Percentiles rank a stretch among this genome's conserved stretches.
Conservation (phyloP, 805 yeast genomes). For the Lipomyces chichibuensis region DNA sequence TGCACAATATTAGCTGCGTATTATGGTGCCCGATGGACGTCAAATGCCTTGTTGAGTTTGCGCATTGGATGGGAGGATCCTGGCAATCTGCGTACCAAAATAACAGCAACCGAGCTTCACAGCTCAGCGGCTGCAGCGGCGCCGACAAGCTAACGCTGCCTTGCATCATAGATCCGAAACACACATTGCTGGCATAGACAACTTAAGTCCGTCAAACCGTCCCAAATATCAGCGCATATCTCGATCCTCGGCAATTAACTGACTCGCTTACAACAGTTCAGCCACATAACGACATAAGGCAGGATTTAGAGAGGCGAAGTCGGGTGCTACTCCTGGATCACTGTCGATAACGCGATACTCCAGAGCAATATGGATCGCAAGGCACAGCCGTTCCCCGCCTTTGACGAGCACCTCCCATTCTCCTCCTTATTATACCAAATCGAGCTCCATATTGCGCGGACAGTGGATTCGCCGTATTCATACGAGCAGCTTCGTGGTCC, state of each 20-base stretch:
- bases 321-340: not conserved
- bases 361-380: constrained; percentile 24
- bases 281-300: not conserved
- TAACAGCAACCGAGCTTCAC: not conserved
- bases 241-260: not conserved
- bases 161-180: too few relatives aligned
- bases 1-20: too few relatives aligned
- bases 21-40: too few relatives aligned
- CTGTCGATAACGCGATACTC: not conserved
- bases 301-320: not conserved
- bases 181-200: too few relatives aligned
- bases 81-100: not conserved
- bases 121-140: not conserved
- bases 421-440: constrained; percentile 38
- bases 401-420: constrained; percentile 36
- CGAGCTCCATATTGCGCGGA: constrained; percentile 37
- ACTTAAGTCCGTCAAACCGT: not conserved
- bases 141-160: not conserved
- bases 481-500: constrained; percentile 40
- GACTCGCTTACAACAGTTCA: not conserved
- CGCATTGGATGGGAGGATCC: not conserved
- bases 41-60: too few relatives aligned
- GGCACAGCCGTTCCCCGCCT: constrained; percentile 38
- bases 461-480: constrained; percentile 41
- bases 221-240: not conserved